Percentiles rank a stretch among this genome's conserved stretches.
These are phyloP conservation scores for Diaporthe caulivora DNA, from an alignment of 2,329 filamentous ascomycete genomes.

Conservation along the genomic window DNA sequence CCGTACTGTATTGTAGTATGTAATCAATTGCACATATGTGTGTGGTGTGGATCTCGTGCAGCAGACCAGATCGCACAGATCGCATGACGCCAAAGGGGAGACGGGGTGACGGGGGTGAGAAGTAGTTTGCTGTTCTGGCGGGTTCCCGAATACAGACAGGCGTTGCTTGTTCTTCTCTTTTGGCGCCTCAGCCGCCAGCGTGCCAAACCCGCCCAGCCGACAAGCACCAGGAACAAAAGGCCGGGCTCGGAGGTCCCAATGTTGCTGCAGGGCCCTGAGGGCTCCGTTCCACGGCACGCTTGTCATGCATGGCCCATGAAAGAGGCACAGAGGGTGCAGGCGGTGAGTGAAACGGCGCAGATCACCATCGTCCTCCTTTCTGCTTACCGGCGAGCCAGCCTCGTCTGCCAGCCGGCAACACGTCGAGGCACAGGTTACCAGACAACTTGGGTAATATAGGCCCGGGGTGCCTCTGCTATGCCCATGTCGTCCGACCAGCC, in stretches of 20 bases:
- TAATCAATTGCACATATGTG: neutral
- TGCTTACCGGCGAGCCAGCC: neutral
- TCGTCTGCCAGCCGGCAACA: neutral
- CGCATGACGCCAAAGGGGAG: neutral
- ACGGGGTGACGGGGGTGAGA: neutral
- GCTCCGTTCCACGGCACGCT: slow-evolving; percentile 13
- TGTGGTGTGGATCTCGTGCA: slow-evolving; percentile 9
- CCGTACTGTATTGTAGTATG: neutral
- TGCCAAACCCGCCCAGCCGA: neutral
- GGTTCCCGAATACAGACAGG: neutral
- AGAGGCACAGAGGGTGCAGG: slow-evolving; percentile 20
- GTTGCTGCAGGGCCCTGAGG: slow-evolving; percentile 9
- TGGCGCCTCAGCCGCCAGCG: slow-evolving; percentile 22
- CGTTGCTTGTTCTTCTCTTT: slow-evolving; percentile 8
- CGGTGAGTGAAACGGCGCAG: slow-evolving; percentile 22
- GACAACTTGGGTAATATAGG: neutral
- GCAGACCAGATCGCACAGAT: slow-evolving; percentile 22
- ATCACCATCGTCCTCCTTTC: slow-evolving; percentile 14
- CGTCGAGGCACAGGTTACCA: neutral
- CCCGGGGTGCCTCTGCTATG: neutral
- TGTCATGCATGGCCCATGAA: slow-evolving; percentile 28
- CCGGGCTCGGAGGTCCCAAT: slow-evolving; percentile 16
- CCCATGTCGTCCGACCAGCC: slow-evolving; percentile 9
- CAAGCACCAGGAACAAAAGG: slow-evolving; percentile 18
- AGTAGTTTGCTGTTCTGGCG: neutral